Evolutionary conservation across 208 protist genomes (phyloP).

Genomic region (Acanthamoeba royreba): DNA sequence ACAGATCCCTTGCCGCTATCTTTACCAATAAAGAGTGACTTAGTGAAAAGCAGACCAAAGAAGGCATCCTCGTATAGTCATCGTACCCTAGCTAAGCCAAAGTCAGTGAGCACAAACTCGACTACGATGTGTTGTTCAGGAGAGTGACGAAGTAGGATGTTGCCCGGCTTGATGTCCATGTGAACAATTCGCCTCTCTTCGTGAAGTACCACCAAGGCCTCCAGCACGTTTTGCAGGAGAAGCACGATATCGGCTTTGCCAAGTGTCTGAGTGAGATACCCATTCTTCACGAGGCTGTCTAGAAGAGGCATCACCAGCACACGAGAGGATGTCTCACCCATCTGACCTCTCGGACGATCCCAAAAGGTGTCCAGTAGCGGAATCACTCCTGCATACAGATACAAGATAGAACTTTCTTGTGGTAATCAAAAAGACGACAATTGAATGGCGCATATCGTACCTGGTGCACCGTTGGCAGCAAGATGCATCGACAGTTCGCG

Average conservation of each 20-base stretch:
- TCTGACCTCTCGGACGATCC: background rate
- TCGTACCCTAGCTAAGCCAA: background rate
- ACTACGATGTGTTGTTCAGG: background rate
- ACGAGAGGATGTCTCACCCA: background rate
- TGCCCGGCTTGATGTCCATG: background rate
- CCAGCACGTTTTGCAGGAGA: background rate
- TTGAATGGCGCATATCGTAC: too few relatives aligned
- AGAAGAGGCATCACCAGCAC: background rate
- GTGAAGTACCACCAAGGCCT: background rate
- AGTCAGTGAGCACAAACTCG: background rate
- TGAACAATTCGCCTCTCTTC: background rate
- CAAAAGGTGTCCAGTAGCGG: constrained; percentile 4
- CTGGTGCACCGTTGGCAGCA: background rate
- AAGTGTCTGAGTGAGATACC: background rate
- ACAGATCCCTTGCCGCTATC: background rate
- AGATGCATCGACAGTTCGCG: background rate
- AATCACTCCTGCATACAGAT: background rate
- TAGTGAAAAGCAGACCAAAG: background rate
- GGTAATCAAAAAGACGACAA: background rate
- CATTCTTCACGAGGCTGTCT: background rate
- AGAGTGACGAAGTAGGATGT: background rate
- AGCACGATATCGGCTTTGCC: background rate
- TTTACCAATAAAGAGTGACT: background rate
- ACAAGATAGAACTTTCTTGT: background rate
- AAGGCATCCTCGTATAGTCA: background rate